Conservation (phyloP, 169 alveolate species). For the Cryptosporidium viatorum region DNA sequence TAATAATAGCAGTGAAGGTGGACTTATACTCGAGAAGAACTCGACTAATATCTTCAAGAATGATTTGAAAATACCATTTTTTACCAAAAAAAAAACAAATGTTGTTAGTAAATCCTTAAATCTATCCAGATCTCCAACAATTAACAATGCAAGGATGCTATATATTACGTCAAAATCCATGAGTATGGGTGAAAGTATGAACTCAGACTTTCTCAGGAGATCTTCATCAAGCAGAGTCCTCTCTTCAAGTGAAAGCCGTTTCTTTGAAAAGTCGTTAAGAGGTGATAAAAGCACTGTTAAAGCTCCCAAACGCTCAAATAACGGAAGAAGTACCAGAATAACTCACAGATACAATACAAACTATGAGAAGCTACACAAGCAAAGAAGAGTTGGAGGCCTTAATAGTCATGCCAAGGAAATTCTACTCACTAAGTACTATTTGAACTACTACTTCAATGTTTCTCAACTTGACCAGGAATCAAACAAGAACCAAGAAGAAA, state of each 20-base stretch:
- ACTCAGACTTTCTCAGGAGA: neutral
- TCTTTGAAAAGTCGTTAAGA: neutral
- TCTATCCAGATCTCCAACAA: neutral
- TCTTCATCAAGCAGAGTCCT: neutral
- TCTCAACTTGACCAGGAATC: neutral
- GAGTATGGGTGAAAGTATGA: neutral
- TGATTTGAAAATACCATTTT: neutral
- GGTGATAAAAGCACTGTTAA: neutral
- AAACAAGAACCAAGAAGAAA: neutral
- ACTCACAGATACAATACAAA: conserved; percentile 42
- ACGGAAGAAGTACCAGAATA: neutral
- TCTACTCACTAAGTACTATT: conserved; percentile 16
- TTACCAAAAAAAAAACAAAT: neutral
- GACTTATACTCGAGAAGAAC: neutral
- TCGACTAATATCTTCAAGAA: neutral
- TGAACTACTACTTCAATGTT: neutral
- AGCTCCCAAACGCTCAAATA: neutral
- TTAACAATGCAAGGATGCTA: neutral
- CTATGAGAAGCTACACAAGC: conserved; percentile 53
- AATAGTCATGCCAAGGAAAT: conserved; percentile 20
- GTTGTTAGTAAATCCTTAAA: neutral
- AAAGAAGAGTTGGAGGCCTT: conserved; percentile 29
- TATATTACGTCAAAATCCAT: neutral
- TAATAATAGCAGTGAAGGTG: neutral
- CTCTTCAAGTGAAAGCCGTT: neutral